Evolutionary conservation across 495 filamentous ascomycete species (phyloP), one percentile per base, ranked within the genome.

Genomic region (Baudoinia panamericana): DNA sequence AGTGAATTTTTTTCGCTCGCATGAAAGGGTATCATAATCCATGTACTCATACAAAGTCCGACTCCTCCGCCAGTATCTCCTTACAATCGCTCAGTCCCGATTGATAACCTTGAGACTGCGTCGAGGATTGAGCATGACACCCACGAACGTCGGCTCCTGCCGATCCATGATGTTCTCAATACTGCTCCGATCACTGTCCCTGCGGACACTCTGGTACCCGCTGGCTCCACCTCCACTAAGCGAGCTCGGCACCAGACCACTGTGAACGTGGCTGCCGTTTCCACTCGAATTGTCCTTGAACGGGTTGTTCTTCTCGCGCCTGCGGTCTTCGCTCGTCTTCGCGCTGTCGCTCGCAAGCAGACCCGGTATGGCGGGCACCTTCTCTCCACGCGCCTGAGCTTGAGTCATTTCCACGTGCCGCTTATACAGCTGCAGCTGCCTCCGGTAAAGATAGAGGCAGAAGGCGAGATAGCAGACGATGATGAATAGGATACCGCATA

Each of bases 81-180:
- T n/a, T n/a, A n/a, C n/a, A n/a, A n/a, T n/a, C n/a, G n/a, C n/a
- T 56, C 38, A 63, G 42, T 63, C 60, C 26, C 52, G 52, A 64
- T 85, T 85, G 12, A 83, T 76, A 27, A 84, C 78, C 53, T 76
- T 60, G 60, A 85, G 61, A 49, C 78, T 82, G 52, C 81, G 65
- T 53, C 77, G 69, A 39, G 80, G 80, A 44, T 76, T 77, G 57
- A 84, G 50, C 49, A 84, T 56, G 15, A 84, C 80, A 30, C 73
- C 60, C 48, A 80, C 74, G 52, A 84, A 85, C 41, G 70, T 82
- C 51, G 80, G 80, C 55, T 84, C 76, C 50, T 68, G 63, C 17
- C 73, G 75, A 4, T 65, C 63, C 24, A 82, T 35, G 46, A 83
- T 51, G 47, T 76, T 65, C 49, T 78, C 19, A 9, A 13, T 61